Evolutionary conservation across 1,284 basidiomycete species (phyloP), one percentile per base, ranked within the genome.

Genomic region (Leccinum solheimii): DNA sequence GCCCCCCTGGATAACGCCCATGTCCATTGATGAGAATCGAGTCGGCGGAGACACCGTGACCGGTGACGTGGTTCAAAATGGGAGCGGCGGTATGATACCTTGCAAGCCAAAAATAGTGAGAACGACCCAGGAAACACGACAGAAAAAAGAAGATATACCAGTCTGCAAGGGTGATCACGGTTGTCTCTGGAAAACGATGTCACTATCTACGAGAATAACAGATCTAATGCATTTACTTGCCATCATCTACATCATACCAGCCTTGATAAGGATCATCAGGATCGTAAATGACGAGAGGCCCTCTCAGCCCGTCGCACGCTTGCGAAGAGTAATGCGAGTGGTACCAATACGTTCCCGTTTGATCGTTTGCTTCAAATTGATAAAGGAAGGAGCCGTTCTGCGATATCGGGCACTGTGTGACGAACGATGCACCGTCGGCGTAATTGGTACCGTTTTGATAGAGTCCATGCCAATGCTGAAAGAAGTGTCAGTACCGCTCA

Each of bases 1-100:
- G 76, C 6, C 80, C 81, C 3, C 67, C 68, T 13, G 64, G 61
- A 48, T 70, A 83, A 10, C 79, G 73, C 6, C 83, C 83, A 32
- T 71, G 65, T 1, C 85, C 84, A 58, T 86, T 85, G 67, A 86
- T 77, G 19, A 84, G 68, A 2, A 76, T 52, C 10, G 76, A 70
- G 55, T 65, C 63, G 1, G 72, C 60, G 26, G 40, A 65, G 36
- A 64, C 64, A 49, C 65, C 62, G 30, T 7, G 43, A 45, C 43
- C 3, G 36, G 67, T 54, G 38, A 72, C 58, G 57, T 63, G 55
- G 55, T 61, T 57, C 7, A 71, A 49, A 2, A 69, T 64, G 21
- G 66, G 64, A 38, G 64, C 30, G 4, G 34, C 50, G 5, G 66
- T 59, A 43, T 75, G 79, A 0, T 72, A 73, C 53, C 77, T 71